Evolutionary conservation across 768 basidiomycete genomes (phyloP).

Genomic region (Paxillus involutus): DNA sequence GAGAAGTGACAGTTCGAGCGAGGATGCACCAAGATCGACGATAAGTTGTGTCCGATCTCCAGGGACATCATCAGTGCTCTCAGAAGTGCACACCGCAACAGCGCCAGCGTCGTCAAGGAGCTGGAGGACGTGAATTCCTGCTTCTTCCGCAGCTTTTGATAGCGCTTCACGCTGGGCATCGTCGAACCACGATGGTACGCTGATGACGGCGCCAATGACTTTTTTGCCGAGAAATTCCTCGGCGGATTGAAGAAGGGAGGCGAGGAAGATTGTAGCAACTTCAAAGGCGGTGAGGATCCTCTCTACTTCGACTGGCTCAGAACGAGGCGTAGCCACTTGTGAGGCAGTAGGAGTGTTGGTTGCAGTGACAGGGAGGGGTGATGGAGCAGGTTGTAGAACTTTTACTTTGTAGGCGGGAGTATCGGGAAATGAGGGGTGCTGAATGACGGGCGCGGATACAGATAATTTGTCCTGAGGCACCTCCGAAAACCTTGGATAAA

Average conservation of each 20-base stretch:
- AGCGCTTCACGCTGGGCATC: constrained; percentile 69
- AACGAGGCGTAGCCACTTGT: constrained; percentile 67
- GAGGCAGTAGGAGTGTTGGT: constrained; percentile 66
- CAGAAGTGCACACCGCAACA: constrained; percentile 54
- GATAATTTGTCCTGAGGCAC: constrained; percentile 52
- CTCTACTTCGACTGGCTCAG: constrained; percentile 62
- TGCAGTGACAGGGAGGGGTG: constrained; percentile 57
- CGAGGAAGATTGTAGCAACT: constrained; percentile 81
- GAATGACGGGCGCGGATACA: constrained; percentile 69
- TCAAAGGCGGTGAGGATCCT: constrained; percentile 83
- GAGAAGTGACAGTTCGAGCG: constrained; percentile 66
- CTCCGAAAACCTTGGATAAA: constrained; percentile 66
- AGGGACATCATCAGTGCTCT: constrained; percentile 38
- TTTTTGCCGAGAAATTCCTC: constrained; percentile 86
- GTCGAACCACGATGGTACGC: constrained; percentile 76
- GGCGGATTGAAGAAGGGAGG: constrained; percentile 81
- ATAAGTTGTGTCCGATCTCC: constrained; percentile 76
- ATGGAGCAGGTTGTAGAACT: constrained; percentile 75
- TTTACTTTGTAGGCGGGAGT: constrained; percentile 84
- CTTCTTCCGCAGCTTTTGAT: constrained; percentile 69
- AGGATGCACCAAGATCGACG: constrained; percentile 79
- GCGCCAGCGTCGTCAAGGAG: constrained; percentile 88
- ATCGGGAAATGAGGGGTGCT: constrained; percentile 69
- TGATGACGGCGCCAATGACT: constrained; percentile 79
- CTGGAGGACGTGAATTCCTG: constrained; percentile 83